Base-by-base conservation (phyloP, 352 stramenopile genomes). In the Phytophthora megakarya region DNA sequence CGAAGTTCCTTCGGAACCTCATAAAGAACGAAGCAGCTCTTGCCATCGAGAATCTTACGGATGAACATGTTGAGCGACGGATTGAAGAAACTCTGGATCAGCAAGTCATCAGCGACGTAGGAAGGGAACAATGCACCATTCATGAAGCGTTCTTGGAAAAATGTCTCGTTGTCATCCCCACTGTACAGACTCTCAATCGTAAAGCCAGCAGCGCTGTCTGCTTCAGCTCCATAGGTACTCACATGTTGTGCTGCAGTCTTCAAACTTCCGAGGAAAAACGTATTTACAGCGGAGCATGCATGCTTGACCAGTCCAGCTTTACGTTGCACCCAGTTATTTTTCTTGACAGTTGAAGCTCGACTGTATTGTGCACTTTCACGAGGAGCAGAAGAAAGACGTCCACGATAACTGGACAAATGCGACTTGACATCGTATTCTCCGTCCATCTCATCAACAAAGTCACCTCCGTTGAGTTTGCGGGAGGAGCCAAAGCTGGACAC, bases 1-100 rank as follows among this genome's bases (percentile, higher is more conserved):
- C 84, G 80, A 56, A 86, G 76, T n/a, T 77, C 44, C 45, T 81
- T 77, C 0, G 87, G 87, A 5, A 95, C 38, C 22, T 90, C 73
- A 57, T 94, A 95, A 3, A 93, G 72, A 61, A 91, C 90, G 46
- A 95, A 95, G 37, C 86, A 93, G 65, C 84, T 92, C 50, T 89
- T 92, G 23, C 87, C 87, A 55, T 94, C 84, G 8, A 95, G 69
- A 58, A 93, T 92, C 55, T 88, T 87, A 12, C 81, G 80, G 22
- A 95, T 86, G 26, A 95, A 94, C 50, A 73, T 67, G 60, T 95
- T 93, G n/a, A 95, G 65, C 16, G 84, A 93, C 33, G 84, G 81
- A 39, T 95, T 93, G 68, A 93, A 94, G 59, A 93, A 95, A 57
- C 84, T 94, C 59, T 95, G 87, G 51, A 95, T 91, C 28, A 95